A percentile compares a stretch with the other conserved stretches of the same genome.
These are phyloP conservation scores for Laguncularia racemosa DNA, from an alignment of 345 rosid species.

Conservation along the genomic window DNA sequence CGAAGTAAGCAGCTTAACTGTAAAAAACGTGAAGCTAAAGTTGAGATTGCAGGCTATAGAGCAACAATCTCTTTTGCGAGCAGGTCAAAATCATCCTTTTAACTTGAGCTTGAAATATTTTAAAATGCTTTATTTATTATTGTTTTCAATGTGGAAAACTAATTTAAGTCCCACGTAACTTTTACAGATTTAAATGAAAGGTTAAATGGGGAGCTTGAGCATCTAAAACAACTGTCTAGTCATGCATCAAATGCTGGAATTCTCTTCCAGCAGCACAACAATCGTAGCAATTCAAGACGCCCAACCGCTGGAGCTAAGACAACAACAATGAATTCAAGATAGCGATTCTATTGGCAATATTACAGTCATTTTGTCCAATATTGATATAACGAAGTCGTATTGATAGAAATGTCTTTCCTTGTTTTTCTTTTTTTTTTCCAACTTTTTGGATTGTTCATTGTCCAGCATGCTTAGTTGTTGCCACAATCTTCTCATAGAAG, in stretches of 20 bases:
- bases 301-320: too few relatives aligned
- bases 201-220: slow-evolving; percentile 89
- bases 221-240: slow-evolving; percentile 69
- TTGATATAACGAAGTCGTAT: too few relatives aligned
- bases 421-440: too few relatives aligned
- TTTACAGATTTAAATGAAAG: slow-evolving; percentile 72
- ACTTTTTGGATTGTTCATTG: too few relatives aligned
- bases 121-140: not conserved
- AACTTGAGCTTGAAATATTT: not conserved
- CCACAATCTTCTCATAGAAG: too few relatives aligned
- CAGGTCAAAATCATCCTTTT: slow-evolving; percentile 41
- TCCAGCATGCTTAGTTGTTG: too few relatives aligned
- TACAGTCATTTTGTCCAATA: slow-evolving; percentile 10
- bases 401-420: too few relatives aligned
- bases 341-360: slow-evolving; percentile 8
- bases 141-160: not conserved
- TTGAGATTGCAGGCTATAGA: too few relatives aligned
- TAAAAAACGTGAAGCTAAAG: slow-evolving; percentile 8
- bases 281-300: slow-evolving; percentile 78
- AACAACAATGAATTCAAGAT: slow-evolving; percentile 31
- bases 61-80: slow-evolving; percentile 4
- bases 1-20: slow-evolving; percentile 59
- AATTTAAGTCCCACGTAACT: not conserved
- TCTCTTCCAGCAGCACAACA: slow-evolving; percentile 55
- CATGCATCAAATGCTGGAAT: slow-evolving; percentile 59